Conservation (phyloP, 805 yeast genomes). For the Henningerozyma blattae region DNA sequence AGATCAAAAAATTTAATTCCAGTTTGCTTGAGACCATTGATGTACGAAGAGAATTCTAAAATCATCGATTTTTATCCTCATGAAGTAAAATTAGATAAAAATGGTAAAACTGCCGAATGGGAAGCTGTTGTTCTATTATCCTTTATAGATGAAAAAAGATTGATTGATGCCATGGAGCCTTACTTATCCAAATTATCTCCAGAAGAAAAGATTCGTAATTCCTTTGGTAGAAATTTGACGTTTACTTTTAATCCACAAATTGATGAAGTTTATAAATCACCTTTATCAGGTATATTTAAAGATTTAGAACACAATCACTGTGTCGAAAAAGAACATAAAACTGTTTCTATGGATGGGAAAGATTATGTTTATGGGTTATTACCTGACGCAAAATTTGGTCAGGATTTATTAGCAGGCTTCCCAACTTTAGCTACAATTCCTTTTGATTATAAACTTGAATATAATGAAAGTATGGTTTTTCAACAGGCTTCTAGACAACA, state of each 20-base stretch:
- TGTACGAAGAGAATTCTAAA: constrained; percentile 80
- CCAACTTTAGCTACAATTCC: constrained; percentile 71
- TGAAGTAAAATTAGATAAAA: constrained; percentile 77
- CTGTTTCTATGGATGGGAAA: constrained; percentile 28
- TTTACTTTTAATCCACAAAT: constrained; percentile 71
- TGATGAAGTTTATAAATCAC: constrained; percentile 54
- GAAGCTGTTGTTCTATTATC: constrained; percentile 91
- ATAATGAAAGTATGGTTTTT: constrained; percentile 63
- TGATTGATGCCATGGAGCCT: constrained; percentile 63
- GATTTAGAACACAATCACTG: constrained; percentile 77
- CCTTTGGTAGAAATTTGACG: constrained; percentile 55
- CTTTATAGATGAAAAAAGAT: constrained; percentile 76
- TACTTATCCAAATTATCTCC: constrained; percentile 47
- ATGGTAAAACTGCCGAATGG: constrained; percentile 95
- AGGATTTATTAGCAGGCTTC: constrained; percentile 75
- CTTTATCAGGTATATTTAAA: constrained; percentile 44
- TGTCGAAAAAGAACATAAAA: constrained; percentile 42
- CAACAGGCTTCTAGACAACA: constrained; percentile 77
- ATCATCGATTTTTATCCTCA: constrained; percentile 84
- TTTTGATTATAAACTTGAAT: constrained; percentile 38
- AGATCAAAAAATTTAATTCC: constrained; percentile 79
- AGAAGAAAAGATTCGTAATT: constrained; percentile 64
- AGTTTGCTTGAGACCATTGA: constrained; percentile 57
- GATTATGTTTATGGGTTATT: constrained; percentile 42
- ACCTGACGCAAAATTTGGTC: constrained; percentile 57